A percentile compares a stretch with the other conserved stretches of the same genome.
Evolutionary conservation across 176 grass and related monocot genomes (phyloP).

Genomic region (Avena atlantica): DNA sequence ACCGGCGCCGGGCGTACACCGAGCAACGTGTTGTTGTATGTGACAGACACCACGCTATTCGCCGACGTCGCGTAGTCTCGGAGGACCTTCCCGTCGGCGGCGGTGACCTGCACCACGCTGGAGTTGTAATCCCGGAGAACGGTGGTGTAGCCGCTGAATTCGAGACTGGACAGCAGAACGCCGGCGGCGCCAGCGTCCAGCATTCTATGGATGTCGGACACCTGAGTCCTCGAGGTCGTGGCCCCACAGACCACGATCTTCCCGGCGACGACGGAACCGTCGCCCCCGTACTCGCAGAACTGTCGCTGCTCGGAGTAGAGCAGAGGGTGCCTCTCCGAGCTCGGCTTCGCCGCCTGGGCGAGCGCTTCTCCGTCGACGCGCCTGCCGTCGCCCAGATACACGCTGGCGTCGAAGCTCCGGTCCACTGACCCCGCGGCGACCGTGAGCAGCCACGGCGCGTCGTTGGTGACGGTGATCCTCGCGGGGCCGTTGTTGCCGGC

Average conservation of each 20-base stretch:
- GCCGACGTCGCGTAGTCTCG: background rate
- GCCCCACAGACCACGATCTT: background rate
- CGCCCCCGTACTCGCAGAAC: background rate
- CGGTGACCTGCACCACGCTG: background rate
- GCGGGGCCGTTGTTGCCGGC: constrained; percentile 30
- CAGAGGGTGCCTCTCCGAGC: background rate
- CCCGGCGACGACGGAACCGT: background rate
- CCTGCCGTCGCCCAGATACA: background rate
- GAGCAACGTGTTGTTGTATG: background rate
- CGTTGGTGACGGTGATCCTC: constrained; percentile 8
- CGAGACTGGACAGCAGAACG: background rate
- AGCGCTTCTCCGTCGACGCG: background rate
- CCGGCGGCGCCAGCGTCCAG: background rate
- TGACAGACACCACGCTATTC: background rate
- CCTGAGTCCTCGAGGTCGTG: background rate
- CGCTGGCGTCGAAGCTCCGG: background rate
- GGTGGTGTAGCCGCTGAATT: background rate
- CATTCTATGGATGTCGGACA: background rate
- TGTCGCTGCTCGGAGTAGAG: background rate
- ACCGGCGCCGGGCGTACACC: background rate
- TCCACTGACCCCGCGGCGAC: constrained; percentile 25
- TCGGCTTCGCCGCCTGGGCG: background rate
- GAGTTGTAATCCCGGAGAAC: background rate
- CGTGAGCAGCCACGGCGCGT: constrained; percentile 61
- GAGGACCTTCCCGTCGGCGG: background rate